A percentile compares a stretch with the other conserved stretches of the same genome.
These are phyloP conservation scores for Mortierella sp. DNA, from an alignment of 371 early-diverging fungal species.

Conservation along the genomic window DNA sequence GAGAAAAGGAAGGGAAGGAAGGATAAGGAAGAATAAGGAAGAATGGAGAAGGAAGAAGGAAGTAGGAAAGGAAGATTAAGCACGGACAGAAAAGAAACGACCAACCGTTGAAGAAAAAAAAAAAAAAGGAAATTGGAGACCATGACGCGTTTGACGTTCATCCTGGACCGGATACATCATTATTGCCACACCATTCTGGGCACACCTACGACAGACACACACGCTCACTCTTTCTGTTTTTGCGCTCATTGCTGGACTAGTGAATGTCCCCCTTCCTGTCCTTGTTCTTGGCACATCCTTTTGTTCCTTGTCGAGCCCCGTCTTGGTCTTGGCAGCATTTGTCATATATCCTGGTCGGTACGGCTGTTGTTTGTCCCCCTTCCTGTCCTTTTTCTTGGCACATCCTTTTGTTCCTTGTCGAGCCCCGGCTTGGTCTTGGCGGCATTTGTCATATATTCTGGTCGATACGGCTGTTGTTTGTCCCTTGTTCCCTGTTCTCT, in stretches of 20 bases:
- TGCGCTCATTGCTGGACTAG: not conserved
- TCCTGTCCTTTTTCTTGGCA: too few relatives aligned
- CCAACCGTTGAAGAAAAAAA: not conserved
- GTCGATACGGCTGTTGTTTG: not conserved
- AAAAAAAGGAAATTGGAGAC: not conserved
- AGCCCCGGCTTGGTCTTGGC: not conserved
- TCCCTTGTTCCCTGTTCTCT: not conserved
- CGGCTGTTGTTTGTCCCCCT: not conserved
- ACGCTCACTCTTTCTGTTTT: not conserved
- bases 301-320: too few relatives aligned
- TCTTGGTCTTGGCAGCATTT: too few relatives aligned
- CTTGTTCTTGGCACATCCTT: not conserved
- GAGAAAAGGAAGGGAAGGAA: not conserved
- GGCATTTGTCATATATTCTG: not conserved
- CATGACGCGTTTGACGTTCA: slow-evolving; percentile 2
- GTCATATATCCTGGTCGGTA: not conserved
- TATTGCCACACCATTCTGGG: too few relatives aligned
- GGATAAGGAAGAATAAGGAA: not conserved
- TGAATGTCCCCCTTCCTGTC: not conserved
- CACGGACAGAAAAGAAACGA: not conserved
- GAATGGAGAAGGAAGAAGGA: not conserved
- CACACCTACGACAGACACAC: not conserved
- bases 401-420: not conserved
- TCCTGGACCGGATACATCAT: not conserved
- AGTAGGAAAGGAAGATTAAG: not conserved